A percentile compares a stretch with the other conserved stretches of the same genome.
phyloP scores from a whole-genome alignment of 2,329 filamentous ascomycete genomes.

The Thelonectria blattea region DNA sequence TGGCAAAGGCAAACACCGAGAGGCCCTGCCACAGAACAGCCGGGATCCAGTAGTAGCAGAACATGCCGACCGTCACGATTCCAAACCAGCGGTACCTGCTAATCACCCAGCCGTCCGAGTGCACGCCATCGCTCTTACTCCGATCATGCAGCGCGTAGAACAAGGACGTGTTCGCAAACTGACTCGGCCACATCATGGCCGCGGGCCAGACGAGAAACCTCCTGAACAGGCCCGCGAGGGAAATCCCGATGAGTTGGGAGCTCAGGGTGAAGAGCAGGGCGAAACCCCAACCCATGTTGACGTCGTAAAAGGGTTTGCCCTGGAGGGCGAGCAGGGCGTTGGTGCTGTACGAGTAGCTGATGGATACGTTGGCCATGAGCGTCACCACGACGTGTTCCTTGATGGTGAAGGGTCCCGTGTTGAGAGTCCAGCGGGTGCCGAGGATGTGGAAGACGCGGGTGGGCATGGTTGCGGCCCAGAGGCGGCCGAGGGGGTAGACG shows the following conservation, averaged over 20 bases:
- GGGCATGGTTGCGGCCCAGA: slow-evolving; percentile 51
- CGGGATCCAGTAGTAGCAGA: slow-evolving; percentile 61
- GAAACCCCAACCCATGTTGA: slow-evolving; percentile 60
- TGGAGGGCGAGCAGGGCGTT: slow-evolving; percentile 51
- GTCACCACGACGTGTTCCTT: slow-evolving; percentile 61
- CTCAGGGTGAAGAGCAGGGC: slow-evolving; percentile 63
- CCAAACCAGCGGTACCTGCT: slow-evolving; percentile 54
- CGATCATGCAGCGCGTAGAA: slow-evolving; percentile 53
- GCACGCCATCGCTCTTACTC: slow-evolving; percentile 47
- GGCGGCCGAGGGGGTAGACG: slow-evolving; percentile 51
- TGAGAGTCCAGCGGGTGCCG: slow-evolving; percentile 51
- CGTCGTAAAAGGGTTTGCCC: slow-evolving; percentile 51
- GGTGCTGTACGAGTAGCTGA: slow-evolving; percentile 51
- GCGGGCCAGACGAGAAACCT: slow-evolving; percentile 65
- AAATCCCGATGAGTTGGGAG: slow-evolving; percentile 66
- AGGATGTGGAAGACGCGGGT: slow-evolving; percentile 49
- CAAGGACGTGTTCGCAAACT: slow-evolving; percentile 54
- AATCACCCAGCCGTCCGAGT: slow-evolving; percentile 52
- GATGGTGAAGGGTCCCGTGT: slow-evolving; percentile 56
- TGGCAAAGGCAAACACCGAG: slow-evolving; percentile 61
- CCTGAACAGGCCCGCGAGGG: slow-evolving; percentile 62
- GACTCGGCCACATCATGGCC: slow-evolving; percentile 66
- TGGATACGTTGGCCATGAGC: slow-evolving; percentile 61
- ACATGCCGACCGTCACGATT: slow-evolving; percentile 49
- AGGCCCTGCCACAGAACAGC: slow-evolving; percentile 56